Base-by-base conservation (phyloP, 1,284 basidiomycete species). In the Polyporus tsugae region DNA sequence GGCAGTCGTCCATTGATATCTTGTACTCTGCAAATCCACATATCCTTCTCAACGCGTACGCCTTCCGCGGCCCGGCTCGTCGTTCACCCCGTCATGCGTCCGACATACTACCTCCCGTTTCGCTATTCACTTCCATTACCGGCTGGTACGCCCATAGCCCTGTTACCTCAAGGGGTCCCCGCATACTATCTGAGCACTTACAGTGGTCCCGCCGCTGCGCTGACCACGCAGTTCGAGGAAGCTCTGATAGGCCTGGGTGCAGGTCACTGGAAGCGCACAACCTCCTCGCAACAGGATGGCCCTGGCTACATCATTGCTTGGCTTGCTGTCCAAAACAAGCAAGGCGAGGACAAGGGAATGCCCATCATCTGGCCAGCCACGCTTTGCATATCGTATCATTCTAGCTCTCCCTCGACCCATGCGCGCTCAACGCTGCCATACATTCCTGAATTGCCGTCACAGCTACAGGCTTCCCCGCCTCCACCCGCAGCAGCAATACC, bases 321-420 rank as follows among this genome's bases (percentile, higher is more conserved):
- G 89, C 84, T 94, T 44, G 84, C 83, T 25, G 88, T 94, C 13
- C 87, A 92, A 77, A 93, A 92, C 73, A 89, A 86, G 68, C 90
- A 90, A 71, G 91, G 91, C 39, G 91, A 92, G 77, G 90, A 91
- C 70, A 93, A 93, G 74, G 92, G 92, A 2, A 81, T 92, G 57
- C 82, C 86, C n/a, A 81, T 91, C 59, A 87, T 94, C 68, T 94
- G 92, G 83, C 92, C 92, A 0, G 78, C 85, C 2, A 78, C 82
- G 4, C 85, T 93, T 6, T 90, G 88, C 72, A 78, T 92, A 41
- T 79, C 84, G 0, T 88, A 85, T 69, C 78, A 79, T 41, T 78
- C 84, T 0, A 75, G 76, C 60, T 82, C 84, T 17, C 77, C 79
- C 35, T 79, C 82, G 33, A 66, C 74, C 7, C 80, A 82, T 68